These are phyloP conservation scores for Candida ovalis DNA, from an alignment of 805 yeast species.

Conservation along the genomic window DNA sequence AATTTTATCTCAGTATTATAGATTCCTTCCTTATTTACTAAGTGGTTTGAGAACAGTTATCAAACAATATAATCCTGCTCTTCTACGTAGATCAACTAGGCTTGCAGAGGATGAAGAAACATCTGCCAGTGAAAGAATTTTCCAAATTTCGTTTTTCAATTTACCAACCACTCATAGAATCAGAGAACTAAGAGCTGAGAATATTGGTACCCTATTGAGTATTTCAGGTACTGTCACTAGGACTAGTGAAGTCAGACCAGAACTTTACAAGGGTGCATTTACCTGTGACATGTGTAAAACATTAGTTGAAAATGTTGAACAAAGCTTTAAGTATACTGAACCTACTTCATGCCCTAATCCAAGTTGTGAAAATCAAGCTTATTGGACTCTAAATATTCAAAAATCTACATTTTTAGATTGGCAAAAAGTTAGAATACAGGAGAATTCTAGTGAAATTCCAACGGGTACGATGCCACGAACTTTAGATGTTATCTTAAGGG, in stretches of 20 bases:
- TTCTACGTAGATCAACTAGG: constrained; percentile 45
- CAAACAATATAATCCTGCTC: constrained; percentile 68
- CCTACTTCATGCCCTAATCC: constrained; percentile 90
- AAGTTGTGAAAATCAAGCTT: constrained; percentile 78
- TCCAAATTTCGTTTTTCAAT: constrained; percentile 86
- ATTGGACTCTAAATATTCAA: constrained; percentile 79
- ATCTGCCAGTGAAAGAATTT: constrained; percentile 62
- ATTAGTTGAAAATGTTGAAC: constrained; percentile 84
- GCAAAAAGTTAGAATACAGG: constrained; percentile 95
- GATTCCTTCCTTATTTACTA: constrained; percentile 83
- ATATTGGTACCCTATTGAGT: constrained; percentile 77
- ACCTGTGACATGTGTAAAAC: constrained; percentile 88
- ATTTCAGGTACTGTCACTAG: constrained; percentile 95
- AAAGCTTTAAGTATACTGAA: constrained; percentile 88
- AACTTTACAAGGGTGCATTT: constrained; percentile 79
- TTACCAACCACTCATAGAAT: constrained; percentile 79
- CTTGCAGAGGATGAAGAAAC: constrained; percentile 37
- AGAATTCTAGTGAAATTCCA: constrained; percentile 93
- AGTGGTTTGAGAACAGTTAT: constrained; percentile 72
- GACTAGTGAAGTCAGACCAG: constrained; percentile 95
- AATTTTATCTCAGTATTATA: constrained; percentile 83
- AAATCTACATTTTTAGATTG: constrained; percentile 91
- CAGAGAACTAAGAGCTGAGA: constrained; percentile 86
- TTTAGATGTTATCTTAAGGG: constrained; percentile 84
- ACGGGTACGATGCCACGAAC: constrained; percentile 99